These are phyloP conservation scores for Euryodendron excelsum DNA, from an alignment of 148 eudicot species.

Conservation along the genomic window DNA sequence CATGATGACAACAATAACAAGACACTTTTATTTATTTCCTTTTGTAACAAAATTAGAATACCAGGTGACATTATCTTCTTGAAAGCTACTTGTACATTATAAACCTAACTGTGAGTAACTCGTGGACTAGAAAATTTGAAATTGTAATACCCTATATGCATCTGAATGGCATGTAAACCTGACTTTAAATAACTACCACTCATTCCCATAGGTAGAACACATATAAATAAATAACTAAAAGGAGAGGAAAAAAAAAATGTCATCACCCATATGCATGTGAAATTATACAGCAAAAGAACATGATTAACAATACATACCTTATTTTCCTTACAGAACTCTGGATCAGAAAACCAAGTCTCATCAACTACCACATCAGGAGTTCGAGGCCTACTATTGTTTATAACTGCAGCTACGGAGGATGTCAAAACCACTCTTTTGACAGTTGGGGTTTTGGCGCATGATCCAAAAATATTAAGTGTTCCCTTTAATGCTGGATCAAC, in stretches of 20 bases:
- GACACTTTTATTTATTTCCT: background rate
- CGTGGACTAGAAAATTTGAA: too few species aligned
- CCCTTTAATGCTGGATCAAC: slow-evolving; percentile 70
- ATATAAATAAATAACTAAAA: too few species aligned
- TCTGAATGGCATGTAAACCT: too few species aligned
- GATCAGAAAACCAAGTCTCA: background rate
- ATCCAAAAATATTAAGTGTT: slow-evolving; percentile 55
- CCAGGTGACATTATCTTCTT: too few species aligned
- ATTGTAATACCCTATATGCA: too few species aligned
- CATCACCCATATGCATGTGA: background rate
- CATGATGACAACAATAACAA: background rate
- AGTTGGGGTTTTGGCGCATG: slow-evolving; percentile 44
- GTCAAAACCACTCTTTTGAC: slow-evolving; percentile 13
- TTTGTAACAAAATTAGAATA: too few species aligned
- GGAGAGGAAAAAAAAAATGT: too few species aligned
- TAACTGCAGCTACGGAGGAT: background rate
- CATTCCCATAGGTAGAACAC: too few species aligned
- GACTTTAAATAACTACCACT: too few species aligned
- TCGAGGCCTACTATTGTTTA: background rate
- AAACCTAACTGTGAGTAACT: background rate
- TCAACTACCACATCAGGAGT: background rate
- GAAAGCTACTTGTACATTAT: background rate
- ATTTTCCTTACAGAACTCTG: background rate
- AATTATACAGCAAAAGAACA: background rate
- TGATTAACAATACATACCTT: background rate